These are phyloP conservation scores for Fusarium sp. DNA, from an alignment of 2,329 filamentous ascomycete genomes.

Conservation along the genomic window DNA sequence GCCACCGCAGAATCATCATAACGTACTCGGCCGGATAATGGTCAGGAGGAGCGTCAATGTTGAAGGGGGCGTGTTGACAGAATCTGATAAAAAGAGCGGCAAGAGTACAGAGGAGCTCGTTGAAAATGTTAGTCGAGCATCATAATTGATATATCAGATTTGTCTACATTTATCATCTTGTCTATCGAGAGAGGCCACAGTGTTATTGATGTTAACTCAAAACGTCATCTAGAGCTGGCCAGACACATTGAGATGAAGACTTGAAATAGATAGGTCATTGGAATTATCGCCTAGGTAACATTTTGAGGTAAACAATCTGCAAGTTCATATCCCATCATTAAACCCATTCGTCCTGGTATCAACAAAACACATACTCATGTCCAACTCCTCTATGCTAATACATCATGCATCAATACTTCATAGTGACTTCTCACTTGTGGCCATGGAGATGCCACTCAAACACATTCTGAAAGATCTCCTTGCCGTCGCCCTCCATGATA, in stretches of 20 bases:
- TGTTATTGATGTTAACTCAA: no score
- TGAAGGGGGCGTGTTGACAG: constrained; percentile 4
- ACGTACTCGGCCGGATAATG: not conserved
- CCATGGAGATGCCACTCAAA: constrained; percentile 84
- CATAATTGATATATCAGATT: not conserved
- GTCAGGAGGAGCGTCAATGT: constrained; percentile 11
- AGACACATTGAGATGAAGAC: not conserved
- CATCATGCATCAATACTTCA: not conserved
- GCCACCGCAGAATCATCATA: constrained; percentile 1
- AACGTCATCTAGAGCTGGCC: not conserved
- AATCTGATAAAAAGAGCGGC: constrained; percentile 10
- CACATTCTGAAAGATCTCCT: constrained; percentile 80
- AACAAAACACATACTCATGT: constrained; percentile 3
- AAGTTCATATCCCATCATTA: not conserved
- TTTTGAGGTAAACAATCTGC: not conserved
- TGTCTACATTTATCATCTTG: not conserved
- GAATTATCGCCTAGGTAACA: not conserved
- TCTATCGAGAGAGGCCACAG: not conserved
- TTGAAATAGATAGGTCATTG: not conserved
- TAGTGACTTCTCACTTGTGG: constrained; percentile 31
- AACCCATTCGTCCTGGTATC: constrained; percentile 21
- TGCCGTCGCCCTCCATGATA: constrained; percentile 79
- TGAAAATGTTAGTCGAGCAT: not conserved
- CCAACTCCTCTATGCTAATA: constrained; percentile 8
- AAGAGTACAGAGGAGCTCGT: constrained; percentile 13